phyloP scores from a whole-genome alignment of 1,139 yeast genomes.

The Scheffersomyces cryptocercus region DNA sequence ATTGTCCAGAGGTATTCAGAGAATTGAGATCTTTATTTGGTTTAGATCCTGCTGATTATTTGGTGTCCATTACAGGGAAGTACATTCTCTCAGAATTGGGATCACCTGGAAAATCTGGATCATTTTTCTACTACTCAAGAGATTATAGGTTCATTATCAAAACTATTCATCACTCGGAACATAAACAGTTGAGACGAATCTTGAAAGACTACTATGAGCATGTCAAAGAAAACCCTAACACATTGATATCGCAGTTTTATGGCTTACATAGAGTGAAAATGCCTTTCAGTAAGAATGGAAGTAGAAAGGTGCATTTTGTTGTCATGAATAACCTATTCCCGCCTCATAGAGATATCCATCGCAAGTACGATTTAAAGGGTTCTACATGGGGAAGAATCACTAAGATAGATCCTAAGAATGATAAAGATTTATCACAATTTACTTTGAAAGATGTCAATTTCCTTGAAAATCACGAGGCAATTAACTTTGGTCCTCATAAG shows the following conservation, averaged over 20 bases:
- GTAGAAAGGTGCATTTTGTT: slow-evolving; percentile 84
- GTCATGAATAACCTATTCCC: slow-evolving; percentile 98
- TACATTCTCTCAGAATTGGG: slow-evolving; percentile 90
- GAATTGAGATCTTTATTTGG: slow-evolving; percentile 79
- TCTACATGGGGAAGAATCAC: slow-evolving; percentile 84
- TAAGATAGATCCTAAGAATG: slow-evolving; percentile 23
- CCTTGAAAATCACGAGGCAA: slow-evolving; percentile 62
- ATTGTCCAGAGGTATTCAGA: slow-evolving; percentile 91
- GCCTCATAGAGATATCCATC: slow-evolving; percentile 85
- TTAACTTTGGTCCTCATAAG: slow-evolving; percentile 74
- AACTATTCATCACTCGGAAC: slow-evolving; percentile 93
- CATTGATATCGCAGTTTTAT: slow-evolving; percentile 88
- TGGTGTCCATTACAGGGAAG: slow-evolving; percentile 88
- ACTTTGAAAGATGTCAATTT: slow-evolving; percentile 84
- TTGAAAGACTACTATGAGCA: slow-evolving; percentile 79
- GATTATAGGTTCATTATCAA: slow-evolving; percentile 94
- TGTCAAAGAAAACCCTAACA: slow-evolving; percentile 81
- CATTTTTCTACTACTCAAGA: slow-evolving; percentile 91
- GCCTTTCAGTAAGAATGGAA: slow-evolving; percentile 57
- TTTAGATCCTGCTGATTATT: slow-evolving; percentile 92
- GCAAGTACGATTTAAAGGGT: slow-evolving; percentile 90
- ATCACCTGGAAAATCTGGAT: slow-evolving; percentile 96
- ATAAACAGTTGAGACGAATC: slow-evolving; percentile 73
- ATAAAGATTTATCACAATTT: slow-evolving; percentile 37
- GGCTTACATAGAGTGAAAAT: slow-evolving; percentile 93